phyloP scores from a whole-genome alignment of 352 stramenopile species.

The Globisporangium uncinulatum region DNA sequence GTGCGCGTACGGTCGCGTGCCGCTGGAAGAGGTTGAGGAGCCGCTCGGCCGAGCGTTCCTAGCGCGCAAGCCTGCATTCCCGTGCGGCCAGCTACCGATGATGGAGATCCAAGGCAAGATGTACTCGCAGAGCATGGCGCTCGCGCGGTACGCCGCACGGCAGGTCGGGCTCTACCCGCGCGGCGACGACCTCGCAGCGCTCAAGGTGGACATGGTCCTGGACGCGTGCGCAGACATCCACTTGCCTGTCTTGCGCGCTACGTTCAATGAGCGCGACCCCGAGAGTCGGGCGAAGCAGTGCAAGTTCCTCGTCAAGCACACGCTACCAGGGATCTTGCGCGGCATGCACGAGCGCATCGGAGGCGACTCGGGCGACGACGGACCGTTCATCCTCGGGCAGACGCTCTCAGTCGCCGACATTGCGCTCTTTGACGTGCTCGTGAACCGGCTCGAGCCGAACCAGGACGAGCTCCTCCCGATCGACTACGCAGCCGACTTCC shows the following conservation, averaged over 20 bases:
- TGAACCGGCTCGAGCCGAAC: conserved; percentile 26
- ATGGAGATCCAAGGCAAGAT: conserved; percentile 34
- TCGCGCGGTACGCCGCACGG: conserved; percentile 37
- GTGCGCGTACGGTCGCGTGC: conserved; percentile 29
- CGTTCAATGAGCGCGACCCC: conserved; percentile 23
- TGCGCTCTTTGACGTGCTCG: conserved; percentile 29
- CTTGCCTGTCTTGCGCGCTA: conserved; percentile 16
- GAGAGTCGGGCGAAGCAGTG: conserved; percentile 22
- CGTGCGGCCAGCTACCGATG: conserved; percentile 36
- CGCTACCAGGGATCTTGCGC: conserved; percentile 20
- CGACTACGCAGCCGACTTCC: conserved; percentile 20
- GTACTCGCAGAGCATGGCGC: conserved; percentile 31
- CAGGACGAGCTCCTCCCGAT: conserved; percentile 23
- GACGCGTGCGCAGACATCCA: conserved; percentile 23
- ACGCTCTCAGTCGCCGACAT: conserved; percentile 31
- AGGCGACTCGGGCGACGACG: conserved; percentile 1
- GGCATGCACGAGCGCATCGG: conserved; percentile 18
- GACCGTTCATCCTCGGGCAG: conserved; percentile 28
- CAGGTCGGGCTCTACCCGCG: conserved; percentile 30
- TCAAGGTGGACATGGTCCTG: conserved; percentile 33
- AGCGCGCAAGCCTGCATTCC: conserved; percentile 27
- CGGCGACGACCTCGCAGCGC: conserved; percentile 16
- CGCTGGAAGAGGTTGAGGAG: conserved; percentile 32
- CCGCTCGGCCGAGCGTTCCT: conserved; percentile 19
- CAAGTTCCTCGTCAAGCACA: conserved; percentile 22